These are phyloP conservation scores for Cladorrhinum samala DNA, from an alignment of 495 filamentous ascomycete genomes.

Conservation along the genomic window DNA sequence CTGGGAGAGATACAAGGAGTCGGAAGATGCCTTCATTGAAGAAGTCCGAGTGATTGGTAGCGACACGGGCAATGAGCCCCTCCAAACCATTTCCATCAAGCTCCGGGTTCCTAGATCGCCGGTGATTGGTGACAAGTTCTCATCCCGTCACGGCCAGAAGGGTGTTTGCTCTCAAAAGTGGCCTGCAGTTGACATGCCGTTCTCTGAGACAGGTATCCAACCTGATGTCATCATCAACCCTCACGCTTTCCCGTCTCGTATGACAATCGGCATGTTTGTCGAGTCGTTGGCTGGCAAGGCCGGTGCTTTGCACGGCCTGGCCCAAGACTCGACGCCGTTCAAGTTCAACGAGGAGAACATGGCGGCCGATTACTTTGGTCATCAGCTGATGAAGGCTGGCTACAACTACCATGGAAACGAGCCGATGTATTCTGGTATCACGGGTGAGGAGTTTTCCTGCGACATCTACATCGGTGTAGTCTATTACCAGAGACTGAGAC, in stretches of 20 bases:
- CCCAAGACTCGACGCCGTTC: conserved; percentile 94
- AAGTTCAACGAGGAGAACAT: conserved; percentile 88
- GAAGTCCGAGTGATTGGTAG: conserved; percentile 85
- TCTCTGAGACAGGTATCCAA: conserved; percentile 93
- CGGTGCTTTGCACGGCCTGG: conserved; percentile 85
- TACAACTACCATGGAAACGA: conserved; percentile 99
- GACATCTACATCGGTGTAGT: conserved; percentile 97
- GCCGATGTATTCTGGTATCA: conserved; percentile 95
- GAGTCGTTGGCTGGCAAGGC: conserved; percentile 95
- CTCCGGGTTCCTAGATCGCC: conserved; percentile 84
- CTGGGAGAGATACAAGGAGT: conserved; percentile 85
- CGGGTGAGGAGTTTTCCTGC: conserved; percentile 83
- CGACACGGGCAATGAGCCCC: conserved; percentile 73
- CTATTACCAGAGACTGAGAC: conserved; percentile 93
- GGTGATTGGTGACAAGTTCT: conserved; percentile 97
- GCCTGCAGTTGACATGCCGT: conserved; percentile 92
- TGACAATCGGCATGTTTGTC: conserved; percentile 99
- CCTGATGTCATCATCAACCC: conserved; percentile 98
- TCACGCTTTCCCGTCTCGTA: conserved; percentile 99
- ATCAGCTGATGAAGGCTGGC: conserved; percentile 86
- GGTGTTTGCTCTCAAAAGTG: conserved; percentile 97
- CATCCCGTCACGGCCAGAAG: conserved; percentile 95
- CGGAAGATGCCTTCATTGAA: conserved; percentile 80
- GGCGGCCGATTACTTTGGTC: conserved; percentile 89
- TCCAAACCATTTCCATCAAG: conserved; percentile 83